Conservation (phyloP, 345 rosid species). For the Citrus medica region DNA sequence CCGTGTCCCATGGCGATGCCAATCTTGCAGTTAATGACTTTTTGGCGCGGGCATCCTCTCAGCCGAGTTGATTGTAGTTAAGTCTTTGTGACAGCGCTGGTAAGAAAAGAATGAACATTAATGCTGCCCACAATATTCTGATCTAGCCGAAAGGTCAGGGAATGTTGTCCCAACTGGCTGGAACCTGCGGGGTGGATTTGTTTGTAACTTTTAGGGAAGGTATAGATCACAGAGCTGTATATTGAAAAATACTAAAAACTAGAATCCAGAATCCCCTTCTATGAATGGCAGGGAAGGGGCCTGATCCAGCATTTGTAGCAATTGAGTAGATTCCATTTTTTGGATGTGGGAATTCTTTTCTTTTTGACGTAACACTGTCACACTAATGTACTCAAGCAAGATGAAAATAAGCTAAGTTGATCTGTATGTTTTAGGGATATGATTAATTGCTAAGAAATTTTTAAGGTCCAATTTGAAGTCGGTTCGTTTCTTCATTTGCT, state of each 20-base stretch:
- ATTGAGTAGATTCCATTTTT: constrained; percentile 8
- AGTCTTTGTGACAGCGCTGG: constrained; percentile 3
- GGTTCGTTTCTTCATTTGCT: too few relatives aligned
- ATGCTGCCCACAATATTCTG: constrained; percentile 2
- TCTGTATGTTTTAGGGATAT: background rate
- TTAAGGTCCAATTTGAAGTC: background rate
- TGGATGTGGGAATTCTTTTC: background rate
- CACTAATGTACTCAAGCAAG: background rate
- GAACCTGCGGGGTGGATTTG: background rate
- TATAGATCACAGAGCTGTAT: constrained; percentile 20
- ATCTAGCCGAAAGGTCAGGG: background rate
- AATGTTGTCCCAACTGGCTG: background rate
- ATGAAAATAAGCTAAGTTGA: constrained; percentile 14
- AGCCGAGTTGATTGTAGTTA: constrained; percentile 11
- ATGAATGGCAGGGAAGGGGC: constrained; percentile 5
- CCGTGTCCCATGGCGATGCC: constrained; percentile 90
- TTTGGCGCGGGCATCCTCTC: constrained; percentile 51
- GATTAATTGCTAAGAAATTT: background rate
- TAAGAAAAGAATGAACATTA: background rate
- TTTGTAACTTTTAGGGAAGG: constrained; percentile 18
- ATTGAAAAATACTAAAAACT: constrained; percentile 11
- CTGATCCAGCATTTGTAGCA: constrained; percentile 4
- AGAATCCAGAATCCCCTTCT: constrained; percentile 1
- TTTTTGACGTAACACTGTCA: background rate
- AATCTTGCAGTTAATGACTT: constrained; percentile 90